Percentiles rank a stretch among this genome's conserved stretches.
These are phyloP conservation scores for Prunus fruticosa DNA, from an alignment of 306 rosid species.

Conservation along the genomic window DNA sequence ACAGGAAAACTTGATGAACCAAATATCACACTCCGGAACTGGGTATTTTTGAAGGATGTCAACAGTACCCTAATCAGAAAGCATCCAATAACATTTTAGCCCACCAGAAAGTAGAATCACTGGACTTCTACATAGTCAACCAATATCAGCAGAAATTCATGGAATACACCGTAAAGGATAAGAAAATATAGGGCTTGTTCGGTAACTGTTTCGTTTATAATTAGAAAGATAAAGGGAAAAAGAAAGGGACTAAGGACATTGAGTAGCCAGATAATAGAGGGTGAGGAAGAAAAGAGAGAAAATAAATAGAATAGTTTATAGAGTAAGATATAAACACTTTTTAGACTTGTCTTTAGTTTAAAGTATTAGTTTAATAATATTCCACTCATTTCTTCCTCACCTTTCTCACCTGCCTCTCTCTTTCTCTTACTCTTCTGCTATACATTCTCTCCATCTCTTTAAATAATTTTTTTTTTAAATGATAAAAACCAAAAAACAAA, in stretches of 20 bases:
- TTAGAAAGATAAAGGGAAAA: background rate
- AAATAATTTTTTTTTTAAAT: background rate
- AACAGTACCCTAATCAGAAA: slow-evolving; percentile 60
- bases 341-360: background rate
- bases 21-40: slow-evolving; percentile 90
- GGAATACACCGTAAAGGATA: background rate
- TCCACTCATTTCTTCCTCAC: background rate
- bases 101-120: slow-evolving; percentile 6
- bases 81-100: background rate
- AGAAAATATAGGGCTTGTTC: background rate
- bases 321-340: background rate
- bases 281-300: background rate
- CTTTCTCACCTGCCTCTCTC: background rate
- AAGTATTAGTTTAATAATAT: background rate
- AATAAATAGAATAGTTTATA: background rate
- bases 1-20: slow-evolving; percentile 96
- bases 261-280: background rate
- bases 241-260: background rate
- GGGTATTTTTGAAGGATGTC: slow-evolving; percentile 98
- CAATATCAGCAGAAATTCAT: background rate
- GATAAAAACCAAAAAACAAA: background rate
- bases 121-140: background rate
- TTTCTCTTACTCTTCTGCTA: background rate
- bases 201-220: background rate
- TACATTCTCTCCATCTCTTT: background rate